phyloP scores from a whole-genome alignment of 1,284 basidiomycete species.

The Athelia psychrophila region DNA sequence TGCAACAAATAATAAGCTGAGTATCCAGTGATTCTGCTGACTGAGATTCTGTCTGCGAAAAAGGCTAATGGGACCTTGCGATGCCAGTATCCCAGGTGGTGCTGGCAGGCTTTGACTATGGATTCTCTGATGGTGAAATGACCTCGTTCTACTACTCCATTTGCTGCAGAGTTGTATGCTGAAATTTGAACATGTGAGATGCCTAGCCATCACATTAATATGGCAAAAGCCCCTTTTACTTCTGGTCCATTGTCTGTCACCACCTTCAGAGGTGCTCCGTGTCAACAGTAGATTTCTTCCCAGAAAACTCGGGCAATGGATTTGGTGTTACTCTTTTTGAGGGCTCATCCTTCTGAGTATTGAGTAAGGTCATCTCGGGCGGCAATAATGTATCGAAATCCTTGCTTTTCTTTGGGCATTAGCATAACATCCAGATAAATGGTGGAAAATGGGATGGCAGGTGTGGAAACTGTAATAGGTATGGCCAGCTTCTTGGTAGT shows the following conservation, averaged over 20 bases:
- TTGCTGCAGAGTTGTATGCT: conserved; percentile 19
- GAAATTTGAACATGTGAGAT: conserved; percentile 18
- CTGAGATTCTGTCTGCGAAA: conserved; percentile 21
- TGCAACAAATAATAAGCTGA: conserved; percentile 32
- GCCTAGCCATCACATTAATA: conserved; percentile 11
- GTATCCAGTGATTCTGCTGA: conserved; percentile 23
- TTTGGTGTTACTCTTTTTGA: conserved; percentile 17
- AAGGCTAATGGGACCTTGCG: neutral
- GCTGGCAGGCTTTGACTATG: conserved; percentile 12
- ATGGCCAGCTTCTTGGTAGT: conserved; percentile 22
- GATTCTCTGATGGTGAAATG: conserved; percentile 12
- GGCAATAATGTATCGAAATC: conserved; percentile 17
- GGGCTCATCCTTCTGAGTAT: conserved; percentile 22
- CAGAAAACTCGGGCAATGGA: conserved; percentile 25
- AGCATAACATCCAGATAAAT: conserved; percentile 29
- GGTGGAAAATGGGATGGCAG: conserved; percentile 27
- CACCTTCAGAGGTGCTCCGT: conserved; percentile 26
- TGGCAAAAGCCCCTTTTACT: conserved; percentile 17
- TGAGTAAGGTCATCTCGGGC: conserved; percentile 25
- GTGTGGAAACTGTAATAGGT: conserved; percentile 25
- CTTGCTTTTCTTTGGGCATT: conserved; percentile 15
- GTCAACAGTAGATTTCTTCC: conserved; percentile 30
- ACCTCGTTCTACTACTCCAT: conserved; percentile 12
- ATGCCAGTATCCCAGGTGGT: neutral
- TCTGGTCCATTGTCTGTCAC: conserved; percentile 31